Percentiles rank a stretch among this genome's conserved stretches.
Conservation (phyloP, 306 rosid species). For the Cicer arietinum region DNA sequence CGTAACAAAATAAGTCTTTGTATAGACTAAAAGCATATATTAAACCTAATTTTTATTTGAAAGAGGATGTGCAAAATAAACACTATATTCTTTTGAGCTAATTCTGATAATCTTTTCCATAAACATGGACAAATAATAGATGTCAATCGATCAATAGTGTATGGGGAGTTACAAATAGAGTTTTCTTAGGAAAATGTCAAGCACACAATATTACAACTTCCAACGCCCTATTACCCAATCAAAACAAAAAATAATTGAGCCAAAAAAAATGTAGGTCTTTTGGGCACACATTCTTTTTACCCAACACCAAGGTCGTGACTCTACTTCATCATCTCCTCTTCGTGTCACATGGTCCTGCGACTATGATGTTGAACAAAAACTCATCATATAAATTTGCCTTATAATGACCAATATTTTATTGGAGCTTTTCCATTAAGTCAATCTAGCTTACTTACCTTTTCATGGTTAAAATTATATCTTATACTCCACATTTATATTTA, state of each 20-base stretch:
- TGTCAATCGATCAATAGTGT: not conserved
- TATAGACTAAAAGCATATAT: no score
- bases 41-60: not conserved
- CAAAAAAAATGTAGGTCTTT: slow-evolving; percentile 49
- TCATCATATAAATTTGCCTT: not conserved
- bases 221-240: slow-evolving; percentile 39
- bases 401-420: slow-evolving; percentile 32
- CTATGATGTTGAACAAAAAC: slow-evolving; percentile 35
- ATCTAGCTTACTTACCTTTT: slow-evolving; percentile 45
- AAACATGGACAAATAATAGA: not conserved
- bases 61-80: not conserved
- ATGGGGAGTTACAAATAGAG: slow-evolving; percentile 6
- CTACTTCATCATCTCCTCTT: slow-evolving; percentile 46
- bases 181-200: slow-evolving; percentile 20
- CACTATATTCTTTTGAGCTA: not conserved
- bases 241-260: slow-evolving; percentile 35
- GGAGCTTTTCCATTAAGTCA: slow-evolving; percentile 42
- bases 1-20: no score
- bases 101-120: not conserved
- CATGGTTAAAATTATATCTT: not conserved
- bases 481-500: no score
- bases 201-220: slow-evolving; percentile 24
- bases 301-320: slow-evolving; percentile 54
- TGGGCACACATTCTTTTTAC: slow-evolving; percentile 55
- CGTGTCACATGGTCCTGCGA: slow-evolving; percentile 59